A percentile compares a stretch with the other conserved stretches of the same genome.
These are phyloP conservation scores for Diphasiastrum complanatum DNA, from an alignment of 83 land plant species.

Conservation along the genomic window DNA sequence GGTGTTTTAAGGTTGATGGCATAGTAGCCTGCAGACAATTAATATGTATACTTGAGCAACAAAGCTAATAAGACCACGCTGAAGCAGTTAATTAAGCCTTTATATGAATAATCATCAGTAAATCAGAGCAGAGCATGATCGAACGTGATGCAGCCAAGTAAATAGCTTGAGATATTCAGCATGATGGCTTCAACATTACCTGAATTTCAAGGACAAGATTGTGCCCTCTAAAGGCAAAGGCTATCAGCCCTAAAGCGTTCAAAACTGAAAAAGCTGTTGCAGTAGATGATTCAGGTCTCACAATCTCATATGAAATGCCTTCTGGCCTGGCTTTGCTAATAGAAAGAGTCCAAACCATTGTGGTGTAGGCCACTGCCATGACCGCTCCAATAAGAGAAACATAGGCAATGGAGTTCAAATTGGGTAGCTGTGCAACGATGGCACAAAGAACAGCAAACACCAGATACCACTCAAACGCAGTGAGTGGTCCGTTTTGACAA, in stretches of 20 bases:
- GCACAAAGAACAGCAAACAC: constrained; percentile 2
- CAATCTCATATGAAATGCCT: constrained; percentile 7
- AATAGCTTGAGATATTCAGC: no score
- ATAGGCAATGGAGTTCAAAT: constrained; percentile 8
- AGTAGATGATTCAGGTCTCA: not conserved
- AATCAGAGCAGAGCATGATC: no score
- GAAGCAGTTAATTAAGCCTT: no score
- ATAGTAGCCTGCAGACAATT: constrained; percentile 4
- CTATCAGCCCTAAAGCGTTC: constrained; percentile 6
- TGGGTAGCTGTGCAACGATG: constrained; percentile 7
- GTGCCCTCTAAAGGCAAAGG: constrained; percentile 14
- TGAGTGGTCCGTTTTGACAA: not conserved
- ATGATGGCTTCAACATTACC: no score
- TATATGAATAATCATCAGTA: no score
- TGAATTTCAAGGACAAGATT: constrained; percentile 13
- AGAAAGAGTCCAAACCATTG: constrained; percentile 7
- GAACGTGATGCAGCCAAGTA: no score
- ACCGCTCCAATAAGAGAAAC: constrained; percentile 12
- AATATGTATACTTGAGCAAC: not conserved
- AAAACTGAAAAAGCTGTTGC: constrained; percentile 4
- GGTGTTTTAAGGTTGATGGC: constrained; percentile 12
- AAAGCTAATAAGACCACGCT: no score
- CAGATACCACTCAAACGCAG: constrained; percentile 11
- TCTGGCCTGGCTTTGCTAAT: constrained; percentile 6
- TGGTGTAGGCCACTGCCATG: constrained; percentile 14